Conservation (phyloP, 805 yeast genomes). For the Diddensiella caesifluorescens region DNA sequence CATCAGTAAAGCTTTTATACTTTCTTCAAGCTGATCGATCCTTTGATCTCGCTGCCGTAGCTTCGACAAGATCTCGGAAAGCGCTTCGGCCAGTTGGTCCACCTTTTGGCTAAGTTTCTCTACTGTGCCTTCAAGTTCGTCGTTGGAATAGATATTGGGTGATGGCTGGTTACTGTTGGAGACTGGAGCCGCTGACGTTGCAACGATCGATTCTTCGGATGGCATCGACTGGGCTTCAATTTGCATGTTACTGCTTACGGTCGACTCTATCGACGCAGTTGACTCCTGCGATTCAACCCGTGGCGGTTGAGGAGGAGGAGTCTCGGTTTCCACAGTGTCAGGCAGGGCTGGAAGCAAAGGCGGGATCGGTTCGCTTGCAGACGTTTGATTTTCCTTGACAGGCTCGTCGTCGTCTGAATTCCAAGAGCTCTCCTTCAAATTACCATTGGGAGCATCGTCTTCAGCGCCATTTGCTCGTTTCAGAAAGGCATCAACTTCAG, state of each 20-base stretch:
- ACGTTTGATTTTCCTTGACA: too few species aligned
- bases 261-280: too few species aligned
- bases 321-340: too few species aligned
- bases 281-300: too few species aligned
- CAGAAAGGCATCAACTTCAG: conserved; percentile 44
- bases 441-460: conserved; percentile 17
- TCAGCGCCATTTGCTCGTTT: conserved; percentile 44
- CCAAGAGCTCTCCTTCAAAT: background rate
- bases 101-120: conserved; percentile 20
- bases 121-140: conserved; percentile 11
- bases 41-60: conserved; percentile 24
- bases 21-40: conserved; percentile 22
- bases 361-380: too few species aligned
- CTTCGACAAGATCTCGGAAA: conserved; percentile 21
- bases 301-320: too few species aligned
- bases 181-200: conserved; percentile 5
- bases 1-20: too few species aligned
- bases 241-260: too few species aligned
- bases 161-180: conserved; percentile 2
- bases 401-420: background rate
- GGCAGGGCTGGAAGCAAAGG: too few species aligned
- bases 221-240: background rate
- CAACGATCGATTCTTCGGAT: conserved; percentile 1
- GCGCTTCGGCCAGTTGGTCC: conserved; percentile 17
- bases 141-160: background rate